Evolutionary conservation across 2,329 filamentous ascomycete genomes (phyloP), one percentile per base, ranked within the genome.

Genomic region (Paraconiothyrium sp.): DNA sequence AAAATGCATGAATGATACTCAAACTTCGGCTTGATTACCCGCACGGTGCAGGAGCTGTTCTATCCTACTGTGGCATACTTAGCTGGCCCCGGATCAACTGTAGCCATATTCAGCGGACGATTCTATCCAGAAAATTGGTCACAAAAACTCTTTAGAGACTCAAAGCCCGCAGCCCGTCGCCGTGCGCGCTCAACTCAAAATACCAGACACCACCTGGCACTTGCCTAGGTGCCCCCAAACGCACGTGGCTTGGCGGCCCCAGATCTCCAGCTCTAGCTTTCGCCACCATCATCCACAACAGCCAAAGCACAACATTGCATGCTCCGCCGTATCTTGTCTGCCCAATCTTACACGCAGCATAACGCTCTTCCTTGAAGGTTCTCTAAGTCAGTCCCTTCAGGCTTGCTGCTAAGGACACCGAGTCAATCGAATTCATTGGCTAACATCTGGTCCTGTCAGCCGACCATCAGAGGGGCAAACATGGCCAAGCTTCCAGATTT

Each of bases 401-500:
- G 16, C 11, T 22, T 8, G 7, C 7, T 20, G 43, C 43, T 24
- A 20, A 20, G 7, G 20, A 46, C 43, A 20, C 7, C n/a, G 43
- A 4, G 7, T 22, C 2, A 24, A 20, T 22, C 5, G 24, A 32
- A 13, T 24, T 24, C 43, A 46, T 46, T 46, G 20, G 43, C 43
- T 46, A 3, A 46, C 13, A 46, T 46, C 20, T 22, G 22, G 8
- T 24, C 7, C n/a, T 46, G 43, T 46, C 10, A 46, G 43, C 43
- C 9, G 43, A 10, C 43, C 16, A 44, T 20, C 6, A 22, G 41
- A 44, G 7, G 35, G 14, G n/a, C 41, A 56, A 22, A 24, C 27
- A 74, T 74, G 73, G 65, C 68, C 13, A 55, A 60, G 11, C 65
- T 74, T 22, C 58, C 64, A 37, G 46, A 63, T 20, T 58, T 76